phyloP scores from a whole-genome alignment of 495 filamentous ascomycete species.

The Aspergillus incahuasiensis region DNA sequence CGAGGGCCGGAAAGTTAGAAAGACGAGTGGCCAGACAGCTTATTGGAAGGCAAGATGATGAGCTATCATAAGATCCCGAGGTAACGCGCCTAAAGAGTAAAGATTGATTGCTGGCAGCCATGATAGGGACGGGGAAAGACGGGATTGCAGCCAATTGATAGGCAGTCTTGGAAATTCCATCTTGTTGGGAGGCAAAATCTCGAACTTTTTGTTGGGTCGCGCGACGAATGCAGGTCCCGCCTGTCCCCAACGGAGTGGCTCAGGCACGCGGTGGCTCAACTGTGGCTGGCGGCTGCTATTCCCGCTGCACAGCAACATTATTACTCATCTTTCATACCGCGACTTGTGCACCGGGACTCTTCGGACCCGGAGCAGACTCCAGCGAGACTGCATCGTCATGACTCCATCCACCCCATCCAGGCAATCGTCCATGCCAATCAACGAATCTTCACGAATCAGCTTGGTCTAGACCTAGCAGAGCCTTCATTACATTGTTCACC shows the following conservation, averaged over 20 bases:
- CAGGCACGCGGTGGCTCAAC: background rate
- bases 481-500: background rate
- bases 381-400: background rate
- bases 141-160: background rate
- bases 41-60: slow-evolving; percentile 3
- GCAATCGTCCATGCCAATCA: background rate
- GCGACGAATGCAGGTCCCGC: background rate
- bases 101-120: background rate
- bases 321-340: background rate
- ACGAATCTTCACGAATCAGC: background rate
- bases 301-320: background rate
- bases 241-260: background rate
- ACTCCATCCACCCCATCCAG: background rate
- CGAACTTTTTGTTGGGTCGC: background rate
- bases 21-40: slow-evolving; percentile 12
- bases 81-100: slow-evolving; percentile 8
- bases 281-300: background rate
- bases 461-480: background rate
- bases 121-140: background rate
- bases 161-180: background rate
- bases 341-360: background rate
- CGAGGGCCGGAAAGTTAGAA: slow-evolving; percentile 7
- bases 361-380: background rate
- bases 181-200: slow-evolving; percentile 8
- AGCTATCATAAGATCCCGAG: slow-evolving; percentile 37